Percentiles rank a stretch among this genome's conserved stretches.
Conservation (phyloP, 768 basidiomycete genomes). For the Vararia minispora region DNA sequence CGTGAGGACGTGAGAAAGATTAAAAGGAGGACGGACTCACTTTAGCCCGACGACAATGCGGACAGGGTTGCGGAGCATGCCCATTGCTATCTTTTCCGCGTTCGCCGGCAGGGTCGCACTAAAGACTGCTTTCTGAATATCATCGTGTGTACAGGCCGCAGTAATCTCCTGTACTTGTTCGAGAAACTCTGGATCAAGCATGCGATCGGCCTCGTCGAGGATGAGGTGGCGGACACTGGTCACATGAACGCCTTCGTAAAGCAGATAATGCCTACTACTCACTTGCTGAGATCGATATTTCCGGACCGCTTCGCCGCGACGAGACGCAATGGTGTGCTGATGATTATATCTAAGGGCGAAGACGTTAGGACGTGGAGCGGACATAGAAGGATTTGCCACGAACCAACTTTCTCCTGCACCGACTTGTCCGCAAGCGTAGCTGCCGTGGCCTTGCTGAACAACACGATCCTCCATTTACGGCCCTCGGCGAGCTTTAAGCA, state of each 20-base stretch:
- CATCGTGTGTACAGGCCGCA: constrained; percentile 56
- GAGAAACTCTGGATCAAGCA: constrained; percentile 84
- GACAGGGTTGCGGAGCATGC: constrained; percentile 75
- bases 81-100: constrained; percentile 79
- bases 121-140: constrained; percentile 80
- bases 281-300: constrained; percentile 64
- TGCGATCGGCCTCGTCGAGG: constrained; percentile 85
- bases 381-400: constrained; percentile 21
- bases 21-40: constrained; percentile 34
- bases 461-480: constrained; percentile 69
- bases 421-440: constrained; percentile 64
- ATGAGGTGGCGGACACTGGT: constrained; percentile 75
- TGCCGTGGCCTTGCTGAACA: constrained; percentile 87
- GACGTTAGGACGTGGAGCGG: constrained; percentile 1
- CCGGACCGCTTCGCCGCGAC: constrained; percentile 69
- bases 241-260: constrained; percentile 7
- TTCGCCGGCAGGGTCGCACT: constrained; percentile 90
- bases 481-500: constrained; percentile 73
- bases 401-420: constrained; percentile 68
- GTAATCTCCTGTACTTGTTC: constrained; percentile 84
- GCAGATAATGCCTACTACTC: constrained; percentile 17
- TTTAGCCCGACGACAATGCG: constrained; percentile 95
- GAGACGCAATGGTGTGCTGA: constrained; percentile 86
- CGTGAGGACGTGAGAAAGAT: constrained; percentile 1
- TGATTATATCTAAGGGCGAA: constrained; percentile 61